phyloP scores from a whole-genome alignment of 768 basidiomycete genomes.

The Hygrophoropsis aurantiaca region DNA sequence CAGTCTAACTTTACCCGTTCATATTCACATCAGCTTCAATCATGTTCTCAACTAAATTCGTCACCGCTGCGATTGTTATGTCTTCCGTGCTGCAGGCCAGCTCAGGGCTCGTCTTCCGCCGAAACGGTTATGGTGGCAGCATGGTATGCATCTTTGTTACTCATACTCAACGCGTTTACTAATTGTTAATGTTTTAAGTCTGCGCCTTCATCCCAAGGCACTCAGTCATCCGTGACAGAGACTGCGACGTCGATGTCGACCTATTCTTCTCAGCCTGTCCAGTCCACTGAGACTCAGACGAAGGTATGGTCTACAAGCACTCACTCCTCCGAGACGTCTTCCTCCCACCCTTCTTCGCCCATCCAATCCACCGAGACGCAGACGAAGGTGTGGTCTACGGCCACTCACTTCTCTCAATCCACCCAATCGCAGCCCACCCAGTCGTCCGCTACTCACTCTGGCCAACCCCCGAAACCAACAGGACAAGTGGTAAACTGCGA shows the following conservation, averaged over 20 bases:
- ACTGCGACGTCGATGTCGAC: not conserved
- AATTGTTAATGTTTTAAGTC: not conserved
- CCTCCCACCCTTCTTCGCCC: no score
- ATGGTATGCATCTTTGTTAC: not conserved
- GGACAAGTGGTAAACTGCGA: not conserved
- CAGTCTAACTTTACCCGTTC: no score
- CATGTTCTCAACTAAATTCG: constrained; percentile 1
- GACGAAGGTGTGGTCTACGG: no score
- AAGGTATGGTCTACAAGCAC: no score
- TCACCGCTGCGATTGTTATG: not conserved
- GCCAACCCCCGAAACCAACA: no score
- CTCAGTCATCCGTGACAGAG: not conserved
- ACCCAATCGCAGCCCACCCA: not conserved
- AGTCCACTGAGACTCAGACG: no score
- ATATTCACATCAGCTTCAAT: not conserved
- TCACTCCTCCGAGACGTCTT: no score
- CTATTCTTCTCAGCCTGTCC: no score
- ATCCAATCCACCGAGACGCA: not conserved
- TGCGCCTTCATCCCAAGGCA: not conserved
- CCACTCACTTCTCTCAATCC: no score
- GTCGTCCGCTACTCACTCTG: not conserved
- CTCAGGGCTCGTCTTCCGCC: not conserved
- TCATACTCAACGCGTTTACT: not conserved
- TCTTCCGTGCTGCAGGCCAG: not conserved
- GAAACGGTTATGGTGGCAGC: not conserved